Conservation (phyloP, 192 early-diverging fungal genomes). For the Backusella liffmaniae region DNA sequence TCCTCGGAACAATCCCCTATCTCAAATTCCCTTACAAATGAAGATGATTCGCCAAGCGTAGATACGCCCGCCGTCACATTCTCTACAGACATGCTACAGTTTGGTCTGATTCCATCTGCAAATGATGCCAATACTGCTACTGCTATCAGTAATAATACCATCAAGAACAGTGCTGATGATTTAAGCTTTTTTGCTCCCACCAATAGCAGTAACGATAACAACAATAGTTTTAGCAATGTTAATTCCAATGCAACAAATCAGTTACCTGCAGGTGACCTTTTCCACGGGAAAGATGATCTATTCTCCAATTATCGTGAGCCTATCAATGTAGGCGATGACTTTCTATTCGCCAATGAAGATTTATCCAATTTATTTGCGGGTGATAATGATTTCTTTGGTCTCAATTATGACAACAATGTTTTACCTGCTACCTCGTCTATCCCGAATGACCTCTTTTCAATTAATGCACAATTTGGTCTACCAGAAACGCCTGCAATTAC, state of each 20-base stretch:
- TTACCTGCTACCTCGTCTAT: background rate
- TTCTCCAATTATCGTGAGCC: conserved; percentile 21
- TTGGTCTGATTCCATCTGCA: background rate
- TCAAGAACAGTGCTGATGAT: background rate
- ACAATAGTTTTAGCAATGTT: background rate
- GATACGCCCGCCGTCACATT: background rate
- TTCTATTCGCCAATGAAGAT: conserved; percentile 13
- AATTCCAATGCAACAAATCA: background rate
- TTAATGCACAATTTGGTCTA: background rate
- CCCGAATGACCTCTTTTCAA: background rate
- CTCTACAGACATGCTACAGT: background rate
- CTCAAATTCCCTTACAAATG: conserved; percentile 9
- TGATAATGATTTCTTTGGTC: conserved; percentile 12
- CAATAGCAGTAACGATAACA: background rate
- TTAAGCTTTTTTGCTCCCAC: background rate
- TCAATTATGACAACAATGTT: background rate
- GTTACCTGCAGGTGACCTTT: conserved; percentile 11
- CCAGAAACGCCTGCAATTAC: background rate
- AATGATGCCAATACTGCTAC: background rate
- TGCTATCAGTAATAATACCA: background rate
- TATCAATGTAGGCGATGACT: background rate
- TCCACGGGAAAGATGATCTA: conserved; percentile 27
- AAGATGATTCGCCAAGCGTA: conserved; percentile 11
- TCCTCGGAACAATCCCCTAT: conserved; percentile 1
- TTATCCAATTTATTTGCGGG: conserved; percentile 12